Evolutionary conservation across 441 rosid species (phyloP).

Genomic region (Adansonia gregorii): DNA sequence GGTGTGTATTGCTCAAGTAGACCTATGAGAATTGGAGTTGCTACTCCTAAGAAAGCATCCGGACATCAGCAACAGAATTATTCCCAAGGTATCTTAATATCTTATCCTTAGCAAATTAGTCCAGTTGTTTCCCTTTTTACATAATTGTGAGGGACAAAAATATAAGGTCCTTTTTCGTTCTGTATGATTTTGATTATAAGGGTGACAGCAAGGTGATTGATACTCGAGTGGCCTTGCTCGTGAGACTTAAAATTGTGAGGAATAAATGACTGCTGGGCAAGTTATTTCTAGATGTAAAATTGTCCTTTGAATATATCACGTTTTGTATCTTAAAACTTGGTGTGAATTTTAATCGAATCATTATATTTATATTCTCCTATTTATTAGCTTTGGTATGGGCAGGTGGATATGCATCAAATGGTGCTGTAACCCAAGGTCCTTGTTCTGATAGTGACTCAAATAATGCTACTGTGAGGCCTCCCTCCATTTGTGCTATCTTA

Average conservation of each 20-base stretch:
- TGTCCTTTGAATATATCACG: neutral
- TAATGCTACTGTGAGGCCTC: slow-evolving; percentile 80
- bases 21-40: slow-evolving; percentile 87
- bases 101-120: slow-evolving; percentile 18
- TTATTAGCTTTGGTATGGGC: slow-evolving; percentile 69
- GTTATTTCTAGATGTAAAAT: neutral
- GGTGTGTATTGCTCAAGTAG: slow-evolving; percentile 75
- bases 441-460: slow-evolving; percentile 67
- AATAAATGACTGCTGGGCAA: neutral
- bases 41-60: slow-evolving; percentile 87
- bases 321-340: slow-evolving; percentile 10
- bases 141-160: neutral
- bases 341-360: slow-evolving; percentile 19
- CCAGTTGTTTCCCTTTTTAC: slow-evolving; percentile 1
- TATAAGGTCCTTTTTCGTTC: neutral
- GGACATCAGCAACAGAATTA: slow-evolving; percentile 80
- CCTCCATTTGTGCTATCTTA: slow-evolving; percentile 13
- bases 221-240: neutral
- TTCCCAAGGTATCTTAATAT: slow-evolving; percentile 70
- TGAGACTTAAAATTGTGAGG: too few relatives aligned
- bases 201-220: neutral
- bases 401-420: slow-evolving; percentile 80
- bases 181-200: neutral
- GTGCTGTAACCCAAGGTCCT: slow-evolving; percentile 57
- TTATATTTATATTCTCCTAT: slow-evolving; percentile 31